Evolutionary conservation across 768 basidiomycete genomes (phyloP).

Genomic region (Phaffia australis): DNA sequence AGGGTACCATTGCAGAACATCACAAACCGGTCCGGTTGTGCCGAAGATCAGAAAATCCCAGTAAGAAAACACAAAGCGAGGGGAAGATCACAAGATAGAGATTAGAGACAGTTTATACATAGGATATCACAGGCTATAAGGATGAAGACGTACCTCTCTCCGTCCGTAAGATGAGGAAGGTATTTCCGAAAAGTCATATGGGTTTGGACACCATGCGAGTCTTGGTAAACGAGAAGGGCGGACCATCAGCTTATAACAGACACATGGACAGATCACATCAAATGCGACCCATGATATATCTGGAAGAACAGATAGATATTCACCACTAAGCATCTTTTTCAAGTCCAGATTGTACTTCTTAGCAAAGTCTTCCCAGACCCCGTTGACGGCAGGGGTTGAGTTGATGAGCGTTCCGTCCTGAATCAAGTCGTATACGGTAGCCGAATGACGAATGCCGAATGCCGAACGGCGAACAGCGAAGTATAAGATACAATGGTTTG

Average conservation of each 20-base stretch:
- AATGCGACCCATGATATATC: too few relatives aligned
- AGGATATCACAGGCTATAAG: too few relatives aligned
- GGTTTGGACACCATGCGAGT: constrained; percentile 19
- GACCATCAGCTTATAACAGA: not conserved
- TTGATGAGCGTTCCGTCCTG: constrained; percentile 14
- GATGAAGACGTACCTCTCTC: too few relatives aligned
- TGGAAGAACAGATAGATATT: not conserved
- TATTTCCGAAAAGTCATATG: constrained; percentile 14
- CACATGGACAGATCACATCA: not conserved
- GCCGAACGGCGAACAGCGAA: too few relatives aligned
- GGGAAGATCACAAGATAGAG: too few relatives aligned
- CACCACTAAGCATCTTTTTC: constrained; percentile 10
- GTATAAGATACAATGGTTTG: too few relatives aligned
- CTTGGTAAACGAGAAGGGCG: too few relatives aligned
- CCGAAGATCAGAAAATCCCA: too few relatives aligned
- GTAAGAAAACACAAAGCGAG: too few relatives aligned
- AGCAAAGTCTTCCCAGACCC: constrained; percentile 15
- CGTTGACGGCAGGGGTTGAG: constrained; percentile 16
- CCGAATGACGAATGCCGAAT: not conserved
- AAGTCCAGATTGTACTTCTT: constrained; percentile 16
- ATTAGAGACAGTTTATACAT: too few relatives aligned
- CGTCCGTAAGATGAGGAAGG: constrained; percentile 16
- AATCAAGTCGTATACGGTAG: not conserved
- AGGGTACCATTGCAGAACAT: not conserved
- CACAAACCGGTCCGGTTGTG: too few relatives aligned